Evolutionary conservation across 768 basidiomycete genomes (phyloP), one percentile per base, ranked within the genome.

Genomic region (Serendipita sp.): DNA sequence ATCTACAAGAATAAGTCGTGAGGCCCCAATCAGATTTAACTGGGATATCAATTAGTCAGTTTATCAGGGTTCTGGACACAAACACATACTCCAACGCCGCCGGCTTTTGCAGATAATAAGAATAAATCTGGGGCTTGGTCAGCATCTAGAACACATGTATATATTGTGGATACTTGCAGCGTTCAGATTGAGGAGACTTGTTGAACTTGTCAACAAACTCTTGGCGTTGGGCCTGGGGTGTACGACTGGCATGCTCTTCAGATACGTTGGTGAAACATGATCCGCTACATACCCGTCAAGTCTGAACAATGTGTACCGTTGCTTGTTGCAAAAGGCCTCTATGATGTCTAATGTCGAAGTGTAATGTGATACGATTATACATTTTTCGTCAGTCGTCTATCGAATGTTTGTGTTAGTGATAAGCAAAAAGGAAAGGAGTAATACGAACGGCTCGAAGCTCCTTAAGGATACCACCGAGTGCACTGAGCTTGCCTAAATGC

Each of bases 291-390:
- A 89, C 86, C 96, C 95, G 70, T 99, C 95, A 37, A 97, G 79
- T 2, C 96, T 83, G 67, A 86, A 82, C 70, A 82, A 90, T 0
- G 85, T 84, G 72, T 92, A 97, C 8, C 77, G 75, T 68, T 79
- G 82, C 67, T 80, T 82, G 72, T 84, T 82, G 75, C 93, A 95
- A 68, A 85, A 88, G 2, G 82, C 83, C 75, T 97, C 91, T 34
- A 99, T 76, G 64, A 99, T 83, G 70, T 97, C 89, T 63, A 99
- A 82, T 1, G 94, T 96, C 3, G 88, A 86, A 0, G 94, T 98
- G 70, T 88, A 99, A 71, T 98, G 94, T n/a, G 93, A 97, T 37
- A 95, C 90, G 45, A 99, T 75, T 37, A 97, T 87, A 69, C 91
- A 88, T 80, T 99, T 99, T 75, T 99, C 95, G 44, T 88, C 84